Evolutionary conservation across 805 yeast species (phyloP), one percentile per base, ranked within the genome.

Genomic region (Yarrowia sp.): DNA sequence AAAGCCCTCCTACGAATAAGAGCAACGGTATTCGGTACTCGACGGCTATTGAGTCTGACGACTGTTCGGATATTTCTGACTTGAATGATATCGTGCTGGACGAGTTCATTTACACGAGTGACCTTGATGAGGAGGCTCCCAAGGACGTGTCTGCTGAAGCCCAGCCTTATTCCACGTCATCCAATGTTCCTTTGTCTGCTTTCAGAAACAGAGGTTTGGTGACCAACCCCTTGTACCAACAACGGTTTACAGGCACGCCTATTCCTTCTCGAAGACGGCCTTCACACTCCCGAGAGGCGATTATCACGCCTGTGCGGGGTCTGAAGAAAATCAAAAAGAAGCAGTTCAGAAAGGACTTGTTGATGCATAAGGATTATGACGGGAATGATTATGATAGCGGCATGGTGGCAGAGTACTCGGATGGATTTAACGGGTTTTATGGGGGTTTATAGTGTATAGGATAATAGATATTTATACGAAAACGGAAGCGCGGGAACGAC

Each of bases 81-180:
- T 79, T 71, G 50, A 80, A 79, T 65, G 85, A 80, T 57, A 74
- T 83, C 35, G 82, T 84, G 4, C 73, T 93, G 62, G 96, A 92
- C 74, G 98, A 93, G 71, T 80, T 92, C 66, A 80, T 93, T 71
- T 91, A 93, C 74, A 88, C 93, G 77, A 88, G 93, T 73, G 97
- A 90, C 73, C 79, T 92, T 67, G 96, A 90, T 70, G 90, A 89
- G 68, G 71, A 71, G 47, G 66, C 55, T 33, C 47, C 38, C 45
- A 28, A 64, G 44, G 68, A 65, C 38, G 53, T 62, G n/a, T 71
- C 66, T 33, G 45, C 65, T 4, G 69, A 74, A 51, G 71, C 71
- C 13, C 71, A 77, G 67, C 64, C 65, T n/a, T 31, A 67, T 22
- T 62, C 67, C 15, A 69, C 77, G 18, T 69, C 73, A 48, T 67